Evolutionary conservation across 331 rosid genomes (phyloP), one percentile per base, ranked within the genome.

Genomic region (Acacia concinna): DNA sequence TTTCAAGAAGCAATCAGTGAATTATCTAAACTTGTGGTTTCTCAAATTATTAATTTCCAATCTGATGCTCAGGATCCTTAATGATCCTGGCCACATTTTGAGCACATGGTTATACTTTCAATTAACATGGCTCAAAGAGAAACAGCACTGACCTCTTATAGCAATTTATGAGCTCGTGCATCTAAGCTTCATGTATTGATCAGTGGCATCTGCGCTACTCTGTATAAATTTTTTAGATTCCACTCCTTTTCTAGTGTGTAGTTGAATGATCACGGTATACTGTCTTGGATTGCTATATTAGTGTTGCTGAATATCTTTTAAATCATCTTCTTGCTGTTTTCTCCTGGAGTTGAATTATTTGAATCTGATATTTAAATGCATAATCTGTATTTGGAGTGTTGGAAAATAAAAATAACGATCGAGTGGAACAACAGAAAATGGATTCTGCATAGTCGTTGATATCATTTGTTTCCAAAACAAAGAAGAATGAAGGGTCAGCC

Each of bases 1-100:
- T 82, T 88, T 82, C 90, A 87, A 87, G 97, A 90, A 56, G 93
- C 92, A 57, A 83, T 96, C 85, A 85, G 60, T 62, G 98, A 91
- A 84, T 82, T 93, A 71, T 89, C 97, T 43, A 91, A 87, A 85
- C 88, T 89, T 69, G 84, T 92, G 85, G 79, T 90, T 84, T 88
- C 96, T 74, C 92, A 86, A 54, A 83, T 88, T 80, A 71, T 93
- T 82, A 93, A 91, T 77, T 79, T 89, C 83, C 94, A 90, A 76
- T 21, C 94, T 43, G 96, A 91, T 78, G 79, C 86, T 47, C 91
- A 82, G 76, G 93, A 93, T 75, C 82, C 87, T 31, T 90, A 73
- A 84, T 78, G 17, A 56, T 80, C 52, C 44, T 69, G 34, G 13
- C 73, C 71, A 75, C 75, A 15, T 73, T 30, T 72, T 34, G 82